Base-by-base conservation (phyloP, 306 rosid genomes). In the Inga leiocalycina region DNA sequence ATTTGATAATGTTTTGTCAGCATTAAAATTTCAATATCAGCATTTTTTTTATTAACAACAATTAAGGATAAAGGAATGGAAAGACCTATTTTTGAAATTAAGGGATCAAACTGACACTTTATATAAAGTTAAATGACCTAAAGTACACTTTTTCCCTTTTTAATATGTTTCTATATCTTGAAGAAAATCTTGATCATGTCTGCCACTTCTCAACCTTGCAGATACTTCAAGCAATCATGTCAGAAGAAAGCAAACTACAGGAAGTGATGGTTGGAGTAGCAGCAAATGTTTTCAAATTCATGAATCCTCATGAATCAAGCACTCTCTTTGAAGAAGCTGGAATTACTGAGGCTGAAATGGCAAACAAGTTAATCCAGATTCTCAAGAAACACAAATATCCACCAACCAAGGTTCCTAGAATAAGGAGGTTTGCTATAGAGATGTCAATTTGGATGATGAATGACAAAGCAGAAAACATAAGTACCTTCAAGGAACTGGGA, bases 221-320 rank as follows among this genome's bases (percentile, higher is more conserved):
- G 99, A 84, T 94, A 74, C 88, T 97, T 72, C 86, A 45, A 10
- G 95, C 89, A 87, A 91, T 97, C 80, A 89, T 89, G 83, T 75
- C 90, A 61, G 92, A 89, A 81, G 94, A 94, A 80, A 88, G 89
- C 85, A 94, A 92, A 88, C 92, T 89, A 51, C 97, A 92, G 64
- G 99, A 97, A 91, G 97, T 90, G 77, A 97, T 97, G 99, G 87
- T 92, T 44, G 99, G 99, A 80, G 89, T 97, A 30, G 97, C 88
- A 74, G 94, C 95, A 76, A 94, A 73, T 76, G 85, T 92, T 80
- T 87, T 97, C 82, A 87, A 84, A 84, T 89, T 92, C 88, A 86
- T 92, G 93, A 73, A 84, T 81, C 76, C 97, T 37, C 75, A 83
- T 80, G 98, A 94, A 81, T 91, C 99, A 71, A 92, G 86, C 75